phyloP scores from a whole-genome alignment of 208 protist genomes.

The Leishmania tropica region DNA sequence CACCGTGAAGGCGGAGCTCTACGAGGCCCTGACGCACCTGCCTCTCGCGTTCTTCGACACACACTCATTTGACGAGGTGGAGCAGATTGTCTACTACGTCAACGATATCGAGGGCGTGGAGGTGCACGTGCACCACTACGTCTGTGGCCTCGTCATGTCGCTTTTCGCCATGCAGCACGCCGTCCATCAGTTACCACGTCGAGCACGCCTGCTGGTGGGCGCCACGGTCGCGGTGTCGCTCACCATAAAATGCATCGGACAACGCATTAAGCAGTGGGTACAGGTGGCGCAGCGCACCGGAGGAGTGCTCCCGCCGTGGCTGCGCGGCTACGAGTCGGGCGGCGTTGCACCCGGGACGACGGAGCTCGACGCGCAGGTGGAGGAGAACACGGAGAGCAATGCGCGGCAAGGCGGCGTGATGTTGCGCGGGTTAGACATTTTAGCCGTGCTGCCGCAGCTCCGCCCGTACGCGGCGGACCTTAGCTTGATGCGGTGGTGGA shows the following conservation, averaged over 20 bases:
- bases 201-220: slow-evolving; percentile 32
- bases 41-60: slow-evolving; percentile 72
- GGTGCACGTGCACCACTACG: slow-evolving; percentile 69
- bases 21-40: slow-evolving; percentile 62
- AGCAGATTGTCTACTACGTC: slow-evolving; percentile 77
- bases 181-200: slow-evolving; percentile 28
- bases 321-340: slow-evolving; percentile 23
- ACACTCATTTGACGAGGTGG: slow-evolving; percentile 58
- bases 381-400: slow-evolving; percentile 54
- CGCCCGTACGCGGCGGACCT: slow-evolving; percentile 75
- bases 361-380: slow-evolving; percentile 53
- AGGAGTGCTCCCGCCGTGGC: slow-evolving; percentile 29
- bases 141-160: slow-evolving; percentile 33
- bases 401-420: slow-evolving; percentile 54
- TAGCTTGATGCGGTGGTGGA: slow-evolving; percentile 71
- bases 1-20: slow-evolving; percentile 55
- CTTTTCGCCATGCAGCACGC: slow-evolving; percentile 33
- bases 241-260: slow-evolving; percentile 24
- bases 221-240: slow-evolving; percentile 28
- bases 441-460: slow-evolving; percentile 61
- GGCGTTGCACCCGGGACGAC: slow-evolving; percentile 18
- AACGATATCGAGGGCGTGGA: slow-evolving; percentile 87
- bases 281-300: slow-evolving; percentile 31
- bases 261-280: slow-evolving; percentile 19
- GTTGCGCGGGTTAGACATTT: slow-evolving; percentile 78